Conservation (phyloP, 768 basidiomycete genomes). For the Xerocomus spinulosus region DNA sequence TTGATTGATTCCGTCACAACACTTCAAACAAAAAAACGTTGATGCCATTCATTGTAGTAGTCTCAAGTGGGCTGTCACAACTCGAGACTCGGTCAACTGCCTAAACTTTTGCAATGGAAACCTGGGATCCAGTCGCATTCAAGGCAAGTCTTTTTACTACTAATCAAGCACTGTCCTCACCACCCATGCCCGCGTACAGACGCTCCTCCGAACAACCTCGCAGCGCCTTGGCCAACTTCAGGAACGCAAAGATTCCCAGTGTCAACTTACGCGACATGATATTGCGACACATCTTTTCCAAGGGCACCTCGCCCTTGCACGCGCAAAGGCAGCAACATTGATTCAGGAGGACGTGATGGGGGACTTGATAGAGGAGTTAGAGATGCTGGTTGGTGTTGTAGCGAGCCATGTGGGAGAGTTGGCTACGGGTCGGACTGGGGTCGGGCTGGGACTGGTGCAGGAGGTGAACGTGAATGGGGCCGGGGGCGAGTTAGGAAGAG, state of each 20-base stretch:
- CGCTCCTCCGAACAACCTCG: slow-evolving; percentile 57
- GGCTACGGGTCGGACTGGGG: slow-evolving; percentile 23
- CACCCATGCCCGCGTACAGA: no score
- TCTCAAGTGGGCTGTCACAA: not conserved
- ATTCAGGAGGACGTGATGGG: slow-evolving; percentile 58
- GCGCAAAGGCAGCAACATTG: slow-evolving; percentile 67
- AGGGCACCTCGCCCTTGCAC: slow-evolving; percentile 57
- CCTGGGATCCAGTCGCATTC: slow-evolving; percentile 29
- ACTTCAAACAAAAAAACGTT: no score
- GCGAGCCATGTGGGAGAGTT: slow-evolving; percentile 56
- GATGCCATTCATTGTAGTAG: no score
- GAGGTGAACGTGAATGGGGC: not conserved
- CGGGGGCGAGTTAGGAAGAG: not conserved
- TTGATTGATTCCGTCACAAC: no score
- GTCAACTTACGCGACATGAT: slow-evolving; percentile 58
- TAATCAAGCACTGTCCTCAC: no score
- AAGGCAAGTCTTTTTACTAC: slow-evolving; percentile 22
- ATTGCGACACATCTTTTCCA: slow-evolving; percentile 63
- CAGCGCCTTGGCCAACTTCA: slow-evolving; percentile 67
- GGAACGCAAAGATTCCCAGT: slow-evolving; percentile 62
- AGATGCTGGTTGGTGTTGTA: slow-evolving; percentile 61
- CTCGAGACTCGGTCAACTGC: not conserved
- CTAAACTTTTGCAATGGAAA: slow-evolving; percentile 21
- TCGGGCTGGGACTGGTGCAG: slow-evolving; percentile 4
- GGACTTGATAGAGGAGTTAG: slow-evolving; percentile 61